Percentiles rank a stretch among this genome's conserved stretches.
These are phyloP conservation scores for Cryomyces antarcticus DNA, from an alignment of 495 filamentous ascomycete species.

Conservation along the genomic window DNA sequence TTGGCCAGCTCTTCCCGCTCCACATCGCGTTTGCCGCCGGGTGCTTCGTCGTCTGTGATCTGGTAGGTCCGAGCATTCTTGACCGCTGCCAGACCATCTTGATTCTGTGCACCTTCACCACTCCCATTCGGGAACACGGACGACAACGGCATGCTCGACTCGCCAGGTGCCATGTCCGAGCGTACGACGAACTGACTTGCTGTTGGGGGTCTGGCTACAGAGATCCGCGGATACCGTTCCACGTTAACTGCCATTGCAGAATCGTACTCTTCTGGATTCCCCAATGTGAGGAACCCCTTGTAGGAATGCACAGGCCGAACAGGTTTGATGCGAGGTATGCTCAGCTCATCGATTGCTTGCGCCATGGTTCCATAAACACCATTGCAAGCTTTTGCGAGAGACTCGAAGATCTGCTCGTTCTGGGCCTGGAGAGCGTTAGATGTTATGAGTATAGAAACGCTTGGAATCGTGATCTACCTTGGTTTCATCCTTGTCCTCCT, in stretches of 20 bases:
- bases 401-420: conserved; percentile 49
- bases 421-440: conserved; percentile 19
- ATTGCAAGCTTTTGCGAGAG: conserved; percentile 40
- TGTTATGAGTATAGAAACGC: neutral
- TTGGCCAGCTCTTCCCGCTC: conserved; percentile 68
- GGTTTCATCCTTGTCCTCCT: conserved; percentile 61
- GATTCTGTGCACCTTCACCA: conserved; percentile 23
- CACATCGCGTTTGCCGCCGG: conserved; percentile 70
- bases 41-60: conserved; percentile 47
- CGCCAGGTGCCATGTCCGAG: conserved; percentile 25
- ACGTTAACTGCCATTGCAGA: conserved; percentile 67
- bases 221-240: conserved; percentile 72
- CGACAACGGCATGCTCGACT: conserved; percentile 25
- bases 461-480: conserved; percentile 1
- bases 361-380: conserved; percentile 65
- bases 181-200: conserved; percentile 53
- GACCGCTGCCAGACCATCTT: conserved; percentile 37
- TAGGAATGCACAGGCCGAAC: conserved; percentile 54
- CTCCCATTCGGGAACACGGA: conserved; percentile 24
- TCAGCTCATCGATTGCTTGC: conserved; percentile 57
- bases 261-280: conserved; percentile 53
- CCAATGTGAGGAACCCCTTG: conserved; percentile 62
- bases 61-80: conserved; percentile 59
- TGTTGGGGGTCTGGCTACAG: conserved; percentile 46
- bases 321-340: conserved; percentile 56